A percentile compares a stretch with the other conserved stretches of the same genome.
Conservation (phyloP, 2,329 filamentous ascomycete genomes). For the Chaetoscypha palmicola region DNA sequence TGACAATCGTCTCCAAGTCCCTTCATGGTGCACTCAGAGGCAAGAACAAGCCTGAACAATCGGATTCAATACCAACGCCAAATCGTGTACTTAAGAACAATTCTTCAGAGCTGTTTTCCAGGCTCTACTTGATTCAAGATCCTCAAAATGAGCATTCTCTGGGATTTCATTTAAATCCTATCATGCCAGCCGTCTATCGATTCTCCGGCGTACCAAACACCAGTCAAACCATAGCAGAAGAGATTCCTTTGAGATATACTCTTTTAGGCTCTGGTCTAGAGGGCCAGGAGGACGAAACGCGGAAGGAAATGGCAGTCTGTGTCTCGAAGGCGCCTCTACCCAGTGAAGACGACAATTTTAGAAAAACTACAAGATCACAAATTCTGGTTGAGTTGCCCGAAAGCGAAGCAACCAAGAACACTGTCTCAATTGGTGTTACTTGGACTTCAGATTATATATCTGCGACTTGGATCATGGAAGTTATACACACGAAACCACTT, state of each 20-base stretch:
- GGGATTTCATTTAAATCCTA: constrained; percentile 2
- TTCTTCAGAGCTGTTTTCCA: background rate
- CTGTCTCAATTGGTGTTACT: no score
- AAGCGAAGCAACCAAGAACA: background rate
- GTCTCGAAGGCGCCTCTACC: background rate
- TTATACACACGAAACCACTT: no score
- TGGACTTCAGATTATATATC: background rate
- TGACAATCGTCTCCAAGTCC: background rate
- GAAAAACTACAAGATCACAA: background rate
- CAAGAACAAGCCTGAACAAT: background rate
- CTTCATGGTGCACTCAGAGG: background rate
- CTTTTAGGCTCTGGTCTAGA: background rate
- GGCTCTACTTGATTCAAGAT: constrained; percentile 1
- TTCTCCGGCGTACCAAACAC: background rate
- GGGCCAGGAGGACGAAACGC: background rate
- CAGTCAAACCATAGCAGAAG: background rate
- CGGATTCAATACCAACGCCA: background rate
- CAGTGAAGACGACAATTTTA: background rate
- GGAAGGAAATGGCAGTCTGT: background rate
- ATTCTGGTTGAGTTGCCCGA: background rate
- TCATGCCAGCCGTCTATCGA: background rate
- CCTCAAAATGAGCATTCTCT: background rate
- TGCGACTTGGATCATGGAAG: background rate
- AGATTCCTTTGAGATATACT: background rate
- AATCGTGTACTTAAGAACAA: background rate